Evolutionary conservation across 805 yeast species (phyloP).

Genomic region (Candida xyloterini): DNA sequence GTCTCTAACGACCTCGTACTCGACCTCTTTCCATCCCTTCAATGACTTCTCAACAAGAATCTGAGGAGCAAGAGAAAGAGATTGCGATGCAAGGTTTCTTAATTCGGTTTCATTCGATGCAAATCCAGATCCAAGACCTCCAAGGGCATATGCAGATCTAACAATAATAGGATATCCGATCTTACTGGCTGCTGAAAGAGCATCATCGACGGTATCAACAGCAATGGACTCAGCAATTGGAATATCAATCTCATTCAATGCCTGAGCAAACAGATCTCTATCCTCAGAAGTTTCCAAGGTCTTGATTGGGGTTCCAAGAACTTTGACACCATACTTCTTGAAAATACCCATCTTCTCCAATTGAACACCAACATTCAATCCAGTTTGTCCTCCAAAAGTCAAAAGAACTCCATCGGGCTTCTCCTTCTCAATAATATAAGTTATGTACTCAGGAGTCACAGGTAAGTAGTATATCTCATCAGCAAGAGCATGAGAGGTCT

Average conservation of each 20-base stretch:
- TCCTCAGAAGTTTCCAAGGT: slow-evolving; percentile 97
- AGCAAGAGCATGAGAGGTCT: slow-evolving; percentile 91
- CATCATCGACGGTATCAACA: slow-evolving; percentile 89
- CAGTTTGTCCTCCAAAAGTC: slow-evolving; percentile 99
- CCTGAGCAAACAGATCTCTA: slow-evolving; percentile 93
- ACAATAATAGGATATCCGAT: slow-evolving; percentile 95
- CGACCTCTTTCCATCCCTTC: slow-evolving; percentile 99
- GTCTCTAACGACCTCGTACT: slow-evolving; percentile 98
- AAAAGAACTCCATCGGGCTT: slow-evolving; percentile 93
- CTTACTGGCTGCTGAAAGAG: slow-evolving; percentile 89
- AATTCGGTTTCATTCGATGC: slow-evolving; percentile 86
- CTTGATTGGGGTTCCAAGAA: slow-evolving; percentile 94
- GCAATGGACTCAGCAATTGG: slow-evolving; percentile 98
- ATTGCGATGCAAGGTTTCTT: slow-evolving; percentile 78
- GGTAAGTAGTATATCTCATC: slow-evolving; percentile 95
- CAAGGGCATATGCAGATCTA: slow-evolving; percentile 95
- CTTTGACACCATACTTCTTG: slow-evolving; percentile 87
- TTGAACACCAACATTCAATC: slow-evolving; percentile 91
- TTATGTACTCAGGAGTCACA: slow-evolving; percentile 94
- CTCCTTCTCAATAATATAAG: slow-evolving; percentile 93
- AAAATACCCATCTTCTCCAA: slow-evolving; percentile 93
- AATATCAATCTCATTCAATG: slow-evolving; percentile 89
- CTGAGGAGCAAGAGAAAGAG: slow-evolving; percentile 95
- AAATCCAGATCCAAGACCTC: slow-evolving; percentile 98
- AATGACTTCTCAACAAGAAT: slow-evolving; percentile 91